Evolutionary conservation across 805 yeast species (phyloP).

Genomic region (Pichia cephalocereana): DNA sequence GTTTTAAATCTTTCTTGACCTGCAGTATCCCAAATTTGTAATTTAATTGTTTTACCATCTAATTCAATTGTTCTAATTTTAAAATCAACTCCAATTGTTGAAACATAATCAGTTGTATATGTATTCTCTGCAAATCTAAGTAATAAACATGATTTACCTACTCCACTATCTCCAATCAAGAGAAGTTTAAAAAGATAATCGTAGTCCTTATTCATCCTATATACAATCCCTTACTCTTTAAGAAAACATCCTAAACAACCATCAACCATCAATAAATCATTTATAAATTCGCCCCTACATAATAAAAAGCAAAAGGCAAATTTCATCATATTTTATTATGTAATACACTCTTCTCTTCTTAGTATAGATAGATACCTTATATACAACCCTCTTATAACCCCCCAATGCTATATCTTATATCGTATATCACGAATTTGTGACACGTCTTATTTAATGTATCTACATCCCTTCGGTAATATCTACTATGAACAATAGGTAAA

Average conservation of each 20-base stretch:
- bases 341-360: too few species aligned
- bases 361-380: too few species aligned
- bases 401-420: too few species aligned
- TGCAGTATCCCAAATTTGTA: conserved; percentile 99
- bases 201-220: conserved; percentile 65
- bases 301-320: too few species aligned
- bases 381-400: too few species aligned
- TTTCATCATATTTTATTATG: too few species aligned
- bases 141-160: conserved; percentile 92
- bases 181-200: conserved; percentile 92
- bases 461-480: too few species aligned
- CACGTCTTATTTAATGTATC: neutral
- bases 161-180: conserved; percentile 97
- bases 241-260: too few species aligned
- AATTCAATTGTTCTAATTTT: conserved; percentile 81
- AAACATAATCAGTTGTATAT: conserved; percentile 91
- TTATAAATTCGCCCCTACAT: too few species aligned
- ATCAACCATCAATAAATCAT: too few species aligned
- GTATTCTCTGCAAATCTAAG: conserved; percentile 96
- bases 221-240: neutral
- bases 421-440: neutral
- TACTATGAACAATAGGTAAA: too few species aligned
- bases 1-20: conserved; percentile 99
- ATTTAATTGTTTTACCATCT: conserved; percentile 93
- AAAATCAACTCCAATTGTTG: conserved; percentile 97